Evolutionary conservation across 75 land plant genomes (phyloP).

Genomic region (Selaginella tamariscina): DNA sequence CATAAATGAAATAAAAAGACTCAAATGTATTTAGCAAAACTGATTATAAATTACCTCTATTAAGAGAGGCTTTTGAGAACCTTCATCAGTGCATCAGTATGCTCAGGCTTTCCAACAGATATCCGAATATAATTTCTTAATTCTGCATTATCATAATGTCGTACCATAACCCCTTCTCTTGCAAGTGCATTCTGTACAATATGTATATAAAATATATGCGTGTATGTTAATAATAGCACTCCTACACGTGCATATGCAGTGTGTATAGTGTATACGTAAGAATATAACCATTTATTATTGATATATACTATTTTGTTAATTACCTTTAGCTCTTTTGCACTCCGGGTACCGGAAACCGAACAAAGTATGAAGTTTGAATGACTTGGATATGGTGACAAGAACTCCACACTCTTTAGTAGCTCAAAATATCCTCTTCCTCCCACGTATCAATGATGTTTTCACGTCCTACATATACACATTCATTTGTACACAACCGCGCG

Average conservation of each 20-base stretch:
- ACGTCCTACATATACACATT: constrained; percentile 38
- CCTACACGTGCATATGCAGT: constrained; percentile 71
- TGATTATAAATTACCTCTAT: no score
- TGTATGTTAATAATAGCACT: no score
- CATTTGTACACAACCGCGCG: not conserved
- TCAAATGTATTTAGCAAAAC: no score
- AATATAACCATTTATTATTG: not conserved
- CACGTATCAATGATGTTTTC: constrained; percentile 61
- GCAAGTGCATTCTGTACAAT: constrained; percentile 62
- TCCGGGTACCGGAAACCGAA: constrained; percentile 55
- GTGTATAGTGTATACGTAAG: no score
- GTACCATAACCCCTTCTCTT: constrained; percentile 80
- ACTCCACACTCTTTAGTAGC: constrained; percentile 60
- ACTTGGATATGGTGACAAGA: constrained; percentile 79
- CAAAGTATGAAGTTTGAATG: constrained; percentile 93
- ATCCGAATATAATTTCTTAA: constrained; percentile 67
- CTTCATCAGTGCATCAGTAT: constrained; percentile 67
- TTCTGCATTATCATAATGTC: constrained; percentile 84
- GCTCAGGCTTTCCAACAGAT: constrained; percentile 91
- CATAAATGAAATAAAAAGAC: no score
- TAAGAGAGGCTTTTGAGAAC: constrained; percentile 28
- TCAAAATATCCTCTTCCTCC: constrained; percentile 65
- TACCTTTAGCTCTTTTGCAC: constrained; percentile 91
- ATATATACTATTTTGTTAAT: not conserved
- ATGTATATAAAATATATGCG: no score